Base-by-base conservation (phyloP, 2,329 filamentous ascomycete species). In the Mariannaea sp. region DNA sequence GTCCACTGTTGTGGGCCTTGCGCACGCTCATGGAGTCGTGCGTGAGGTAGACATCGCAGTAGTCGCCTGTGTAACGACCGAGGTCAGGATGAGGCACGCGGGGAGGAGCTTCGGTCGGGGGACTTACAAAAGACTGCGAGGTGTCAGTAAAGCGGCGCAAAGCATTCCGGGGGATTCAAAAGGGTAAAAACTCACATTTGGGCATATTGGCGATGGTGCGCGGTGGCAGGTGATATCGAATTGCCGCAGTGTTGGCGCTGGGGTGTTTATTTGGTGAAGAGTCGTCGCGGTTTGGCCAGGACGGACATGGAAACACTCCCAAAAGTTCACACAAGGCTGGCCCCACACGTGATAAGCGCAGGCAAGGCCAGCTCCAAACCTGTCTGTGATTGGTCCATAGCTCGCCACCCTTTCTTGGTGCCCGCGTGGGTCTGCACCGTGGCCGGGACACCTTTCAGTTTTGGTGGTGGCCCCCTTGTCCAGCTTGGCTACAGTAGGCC, bases 1-100 rank as follows among this genome's bases (percentile, higher is more conserved):
- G 86, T 58, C 94, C 94, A 71, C 86, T 89, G 80, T 99, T 99
- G 77, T 99, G 94, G 43, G 94, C 94, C 79, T 97, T 97, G 68
- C 94, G 92, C 76, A 99, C 94, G 77, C 92, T 96, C 93, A 97
- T 97, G 39, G 92, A 96, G 82, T 99, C 94, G 83, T 99, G 94
- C 64, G 94, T 99, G 67, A 99, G 89, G 83, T 99, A 99, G 75
- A 99, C 94, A 88, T 99, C 94, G 84, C 94, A 99, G 77, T 99
- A 99, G 75, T 99, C 94, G 82, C 92, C 75, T 76, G 33, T 46
- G 17, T 17, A 14, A 19, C 17, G 75, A 24, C 22, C 22, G 81
- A 53, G 58, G 56, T 68, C 46, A 68, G 62, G 55, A 22, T 26
- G 59, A 52, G 52, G 52, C 41, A 30, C 32, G 51, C 32, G 49